These are phyloP conservation scores for Pueraria montana DNA, from an alignment of 306 rosid species.

Conservation along the genomic window DNA sequence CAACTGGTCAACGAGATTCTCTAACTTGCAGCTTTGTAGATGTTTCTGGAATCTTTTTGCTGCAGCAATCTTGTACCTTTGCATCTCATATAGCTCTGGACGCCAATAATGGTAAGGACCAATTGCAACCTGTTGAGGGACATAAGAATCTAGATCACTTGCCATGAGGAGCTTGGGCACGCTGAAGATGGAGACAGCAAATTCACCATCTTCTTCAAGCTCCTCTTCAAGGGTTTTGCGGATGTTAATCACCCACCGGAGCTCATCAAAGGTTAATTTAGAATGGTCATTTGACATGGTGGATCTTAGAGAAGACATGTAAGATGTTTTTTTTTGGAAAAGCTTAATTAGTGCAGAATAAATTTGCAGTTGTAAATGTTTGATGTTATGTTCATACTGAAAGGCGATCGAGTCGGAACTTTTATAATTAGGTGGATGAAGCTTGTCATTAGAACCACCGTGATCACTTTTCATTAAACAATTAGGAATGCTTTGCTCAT, in stretches of 20 bases:
- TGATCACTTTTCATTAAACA: conserved; percentile 10
- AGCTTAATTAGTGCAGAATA: background rate
- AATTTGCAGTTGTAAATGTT: background rate
- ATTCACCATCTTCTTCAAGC: conserved; percentile 60
- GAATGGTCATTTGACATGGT: conserved; percentile 47
- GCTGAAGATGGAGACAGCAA: conserved; percentile 69
- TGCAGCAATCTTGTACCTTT: conserved; percentile 74
- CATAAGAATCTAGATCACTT: conserved; percentile 69
- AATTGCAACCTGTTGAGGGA: conserved; percentile 80
- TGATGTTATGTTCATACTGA: background rate
- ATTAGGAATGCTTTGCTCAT: conserved; percentile 38
- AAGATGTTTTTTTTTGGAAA: background rate
- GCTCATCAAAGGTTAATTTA: conserved; percentile 64
- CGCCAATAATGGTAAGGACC: conserved; percentile 86
- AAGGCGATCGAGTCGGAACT: conserved; percentile 27
- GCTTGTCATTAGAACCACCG: background rate
- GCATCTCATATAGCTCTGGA: conserved; percentile 83
- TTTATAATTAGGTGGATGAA: conserved; percentile 10
- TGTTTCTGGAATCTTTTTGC: conserved; percentile 67
- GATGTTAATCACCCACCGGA: conserved; percentile 69
- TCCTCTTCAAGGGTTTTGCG: conserved; percentile 72
- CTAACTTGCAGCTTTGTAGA: conserved; percentile 55
- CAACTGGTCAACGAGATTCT: conserved; percentile 63
- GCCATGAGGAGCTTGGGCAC: conserved; percentile 64
- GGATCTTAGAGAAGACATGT: conserved; percentile 52